phyloP scores from a whole-genome alignment of 2,329 filamentous ascomycete species.

The Botrytis aclada region DNA sequence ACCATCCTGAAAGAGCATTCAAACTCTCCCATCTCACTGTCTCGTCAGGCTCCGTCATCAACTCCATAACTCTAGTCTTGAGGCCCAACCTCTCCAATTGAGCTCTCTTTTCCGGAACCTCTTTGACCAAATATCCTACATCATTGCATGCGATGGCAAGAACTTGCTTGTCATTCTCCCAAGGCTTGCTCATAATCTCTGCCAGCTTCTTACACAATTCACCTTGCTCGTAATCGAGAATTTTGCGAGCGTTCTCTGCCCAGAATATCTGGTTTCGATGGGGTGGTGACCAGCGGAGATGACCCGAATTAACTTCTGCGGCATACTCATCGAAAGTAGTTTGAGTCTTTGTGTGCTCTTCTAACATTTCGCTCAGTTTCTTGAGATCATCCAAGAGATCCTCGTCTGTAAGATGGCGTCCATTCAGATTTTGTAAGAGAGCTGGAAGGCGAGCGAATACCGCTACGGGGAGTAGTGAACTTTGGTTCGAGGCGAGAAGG shows the following conservation, averaged over 20 bases:
- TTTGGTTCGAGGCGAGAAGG: slow-evolving; percentile 67
- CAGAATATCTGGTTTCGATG: slow-evolving; percentile 70
- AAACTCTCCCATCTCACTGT: slow-evolving; percentile 71
- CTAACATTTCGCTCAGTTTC: slow-evolving; percentile 59
- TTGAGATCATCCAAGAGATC: slow-evolving; percentile 63
- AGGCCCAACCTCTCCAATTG: slow-evolving; percentile 65
- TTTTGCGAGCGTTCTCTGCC: slow-evolving; percentile 67
- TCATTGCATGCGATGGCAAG: slow-evolving; percentile 73
- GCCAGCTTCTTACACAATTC: slow-evolving; percentile 64
- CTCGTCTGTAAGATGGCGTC: slow-evolving; percentile 61
- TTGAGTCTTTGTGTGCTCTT: slow-evolving; percentile 67
- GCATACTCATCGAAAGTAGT: slow-evolving; percentile 49
- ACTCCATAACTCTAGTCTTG: slow-evolving; percentile 67
- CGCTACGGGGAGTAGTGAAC: slow-evolving; percentile 77
- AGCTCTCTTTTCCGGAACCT: slow-evolving; percentile 64
- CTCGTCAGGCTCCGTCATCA: slow-evolving; percentile 70
- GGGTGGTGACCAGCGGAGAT: slow-evolving; percentile 72
- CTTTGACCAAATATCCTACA: slow-evolving; percentile 66
- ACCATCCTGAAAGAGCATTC: slow-evolving; percentile 70
- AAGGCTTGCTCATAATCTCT: slow-evolving; percentile 63
- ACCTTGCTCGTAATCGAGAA: slow-evolving; percentile 64
- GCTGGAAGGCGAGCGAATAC: slow-evolving; percentile 78
- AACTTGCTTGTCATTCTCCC: slow-evolving; percentile 70
- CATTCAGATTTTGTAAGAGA: slow-evolving; percentile 60
- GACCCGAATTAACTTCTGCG: slow-evolving; percentile 64